These are phyloP conservation scores for Solanum etuberosum DNA, from an alignment of 257 asterid genomes.

Conservation along the genomic window DNA sequence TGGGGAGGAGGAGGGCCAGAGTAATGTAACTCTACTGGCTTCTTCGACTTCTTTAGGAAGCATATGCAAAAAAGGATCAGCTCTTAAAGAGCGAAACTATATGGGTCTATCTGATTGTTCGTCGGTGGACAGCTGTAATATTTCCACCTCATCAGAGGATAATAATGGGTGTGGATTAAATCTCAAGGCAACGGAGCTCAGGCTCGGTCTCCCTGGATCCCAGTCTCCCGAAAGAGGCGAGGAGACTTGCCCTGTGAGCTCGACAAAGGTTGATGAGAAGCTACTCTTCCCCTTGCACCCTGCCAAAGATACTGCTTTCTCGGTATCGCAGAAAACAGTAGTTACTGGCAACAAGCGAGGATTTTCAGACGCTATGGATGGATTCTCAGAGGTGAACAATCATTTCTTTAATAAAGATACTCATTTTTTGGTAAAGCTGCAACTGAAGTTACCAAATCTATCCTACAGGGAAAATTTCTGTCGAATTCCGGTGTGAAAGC, in stretches of 20 bases:
- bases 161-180: conserved; percentile 25
- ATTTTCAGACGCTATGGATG: conserved; percentile 62
- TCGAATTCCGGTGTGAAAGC: conserved; percentile 12
- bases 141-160: conserved; percentile 33
- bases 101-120: conserved; percentile 66
- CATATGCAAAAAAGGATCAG: conserved; percentile 23
- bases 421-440: not conserved
- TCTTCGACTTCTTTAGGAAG: conserved; percentile 42
- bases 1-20: conserved; percentile 37
- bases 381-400: conserved; percentile 31
- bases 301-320: conserved; percentile 18
- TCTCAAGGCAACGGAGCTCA: conserved; percentile 61
- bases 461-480: conserved; percentile 24
- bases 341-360: conserved; percentile 68
- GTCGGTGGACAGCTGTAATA: conserved; percentile 50
- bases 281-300: conserved; percentile 56
- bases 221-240: conserved; percentile 42
- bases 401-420: not conserved
- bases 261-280: conserved; percentile 43
- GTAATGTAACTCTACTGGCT: conserved; percentile 34
- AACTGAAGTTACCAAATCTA: not conserved
- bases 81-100: conserved; percentile 53
- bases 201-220: conserved; percentile 65
- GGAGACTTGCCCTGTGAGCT: conserved; percentile 12
- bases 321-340: conserved; percentile 15